Evolutionary conservation across 345 rosid genomes (phyloP), one percentile per base, ranked within the genome.

Genomic region (Hirschfeldia incana): DNA sequence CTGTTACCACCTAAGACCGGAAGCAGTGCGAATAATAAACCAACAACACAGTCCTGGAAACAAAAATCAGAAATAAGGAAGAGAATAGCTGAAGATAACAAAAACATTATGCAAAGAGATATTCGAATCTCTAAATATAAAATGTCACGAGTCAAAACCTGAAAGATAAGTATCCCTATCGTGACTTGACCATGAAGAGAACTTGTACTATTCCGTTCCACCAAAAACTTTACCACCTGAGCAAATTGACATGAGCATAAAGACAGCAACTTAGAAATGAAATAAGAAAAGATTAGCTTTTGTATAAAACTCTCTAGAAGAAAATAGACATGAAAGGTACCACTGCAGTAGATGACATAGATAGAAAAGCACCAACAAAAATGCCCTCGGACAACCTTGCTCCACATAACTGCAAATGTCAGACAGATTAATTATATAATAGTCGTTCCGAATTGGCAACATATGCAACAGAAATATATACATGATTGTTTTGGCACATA

Each of bases 321-420:
- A 42, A 37, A 67, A 30, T 28, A 69, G 84, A 89, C 71, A 67
- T 84, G 64, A 83, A 86, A 70, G 73, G 59, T 89, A 96, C 99
- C 90, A 93, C 92, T 71, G 98, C 98, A 34, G 98, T 93, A 72
- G 99, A 96, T 75, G 99, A 93, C 94, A 96, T 96, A 66, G 97
- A 96, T 60, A 96, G 80, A 86, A 96, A 96, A 72, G 91, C 89
- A 68, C 98, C 99, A 74, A 92, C 93, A 83, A 96, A 96, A 16
- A 96, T 85, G 74, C 98, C 98, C 85, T 91, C 99, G 16, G 98
- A 91, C 87, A 96, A 83, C 74, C 91, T 88, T 70, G 97, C 99
- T 88, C 97, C 98, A 75, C 97, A 96, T 62, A 96, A 78, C 99
- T 96, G 88, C 85, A 84, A 80, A 72, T 69, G 73, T 36, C 67